A percentile compares a stretch with the other conserved stretches of the same genome.
Evolutionary conservation across 2,329 filamentous ascomycete species (phyloP).

Genomic region (Aureobasidium sp.): DNA sequence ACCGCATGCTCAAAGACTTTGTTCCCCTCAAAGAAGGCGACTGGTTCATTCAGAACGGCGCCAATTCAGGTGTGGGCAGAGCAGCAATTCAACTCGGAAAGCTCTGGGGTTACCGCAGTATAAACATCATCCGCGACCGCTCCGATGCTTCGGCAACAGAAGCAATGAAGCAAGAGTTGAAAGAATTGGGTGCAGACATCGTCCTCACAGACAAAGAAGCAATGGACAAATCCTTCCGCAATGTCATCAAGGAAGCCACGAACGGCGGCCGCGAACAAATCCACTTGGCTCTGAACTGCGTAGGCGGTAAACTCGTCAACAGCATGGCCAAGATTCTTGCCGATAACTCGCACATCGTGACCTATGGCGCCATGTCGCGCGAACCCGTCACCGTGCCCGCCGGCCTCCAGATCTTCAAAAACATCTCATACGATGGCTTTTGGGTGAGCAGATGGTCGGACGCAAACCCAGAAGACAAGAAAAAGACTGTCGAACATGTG

Average conservation of each 20-base stretch:
- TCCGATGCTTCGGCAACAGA: conserved; percentile 62
- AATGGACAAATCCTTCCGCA: conserved; percentile 53
- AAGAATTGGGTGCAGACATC: conserved; percentile 51
- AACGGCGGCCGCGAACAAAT: conserved; percentile 63
- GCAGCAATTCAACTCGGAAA: conserved; percentile 81
- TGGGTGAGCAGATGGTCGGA: conserved; percentile 92
- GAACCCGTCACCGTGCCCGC: conserved; percentile 76
- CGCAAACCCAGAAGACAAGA: conserved; percentile 62
- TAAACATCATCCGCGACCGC: conserved; percentile 78
- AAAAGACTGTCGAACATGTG: conserved; percentile 72
- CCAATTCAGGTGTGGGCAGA: conserved; percentile 85
- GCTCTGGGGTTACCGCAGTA: conserved; percentile 81
- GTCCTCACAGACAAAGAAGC: conserved; percentile 56
- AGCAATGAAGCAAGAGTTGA: conserved; percentile 52
- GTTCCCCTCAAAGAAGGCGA: conserved; percentile 52
- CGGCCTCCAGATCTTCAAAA: conserved; percentile 84
- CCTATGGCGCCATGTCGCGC: conserved; percentile 91
- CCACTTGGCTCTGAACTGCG: conserved; percentile 79
- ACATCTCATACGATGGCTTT: conserved; percentile 82
- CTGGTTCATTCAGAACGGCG: conserved; percentile 96
- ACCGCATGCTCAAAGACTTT: conserved; percentile 84
- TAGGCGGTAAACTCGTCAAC: conserved; percentile 78
- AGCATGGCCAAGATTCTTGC: conserved; percentile 65
- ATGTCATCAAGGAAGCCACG: conserved; percentile 56
- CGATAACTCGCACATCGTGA: conserved; percentile 67